Percentiles rank a stretch among this genome's conserved stretches.
These are phyloP conservation scores for Lasiosphaeria hispida DNA, from an alignment of 495 filamentous ascomycete species.

Conservation along the genomic window DNA sequence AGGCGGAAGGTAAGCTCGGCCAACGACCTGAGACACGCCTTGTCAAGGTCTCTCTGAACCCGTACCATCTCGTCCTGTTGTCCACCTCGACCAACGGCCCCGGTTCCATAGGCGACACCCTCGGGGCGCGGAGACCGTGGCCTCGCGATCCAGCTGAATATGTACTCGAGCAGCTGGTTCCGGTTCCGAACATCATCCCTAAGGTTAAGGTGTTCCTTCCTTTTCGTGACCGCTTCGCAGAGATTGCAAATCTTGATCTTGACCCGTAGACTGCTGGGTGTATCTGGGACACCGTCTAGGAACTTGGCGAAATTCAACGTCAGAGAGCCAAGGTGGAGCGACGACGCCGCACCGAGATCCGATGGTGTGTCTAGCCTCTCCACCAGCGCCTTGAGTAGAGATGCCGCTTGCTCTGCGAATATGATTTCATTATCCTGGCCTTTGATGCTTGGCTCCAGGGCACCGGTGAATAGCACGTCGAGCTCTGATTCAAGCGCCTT, in stretches of 20 bases:
- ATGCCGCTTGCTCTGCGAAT: constrained; percentile 63
- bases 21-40: constrained; percentile 58
- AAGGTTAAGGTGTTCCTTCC: constrained; percentile 64
- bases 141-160: constrained; percentile 62
- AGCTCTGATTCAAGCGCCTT: constrained; percentile 60
- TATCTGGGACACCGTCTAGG: constrained; percentile 52
- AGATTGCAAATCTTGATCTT: constrained; percentile 66
- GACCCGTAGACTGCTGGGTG: constrained; percentile 51
- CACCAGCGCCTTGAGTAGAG: constrained; percentile 59
- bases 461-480: constrained; percentile 53
- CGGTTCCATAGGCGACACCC: constrained; percentile 12
- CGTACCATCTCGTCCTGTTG: constrained; percentile 52
- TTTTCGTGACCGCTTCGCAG: constrained; percentile 60
- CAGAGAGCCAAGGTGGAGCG: constrained; percentile 57
- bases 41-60: constrained; percentile 60
- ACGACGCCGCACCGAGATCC: constrained; percentile 55
- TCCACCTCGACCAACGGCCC: constrained; percentile 10
- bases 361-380: constrained; percentile 58
- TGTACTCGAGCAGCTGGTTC: constrained; percentile 62
- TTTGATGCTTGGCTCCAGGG: constrained; percentile 46
- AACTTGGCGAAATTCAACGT: constrained; percentile 61
- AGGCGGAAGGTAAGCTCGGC: constrained; percentile 62
- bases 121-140: constrained; percentile 43
- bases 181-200: constrained; percentile 63
- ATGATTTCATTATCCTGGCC: constrained; percentile 58